Evolutionary conservation across 2,329 filamentous ascomycete genomes (phyloP).

Genomic region (Domatiomyces catenatus): DNA sequence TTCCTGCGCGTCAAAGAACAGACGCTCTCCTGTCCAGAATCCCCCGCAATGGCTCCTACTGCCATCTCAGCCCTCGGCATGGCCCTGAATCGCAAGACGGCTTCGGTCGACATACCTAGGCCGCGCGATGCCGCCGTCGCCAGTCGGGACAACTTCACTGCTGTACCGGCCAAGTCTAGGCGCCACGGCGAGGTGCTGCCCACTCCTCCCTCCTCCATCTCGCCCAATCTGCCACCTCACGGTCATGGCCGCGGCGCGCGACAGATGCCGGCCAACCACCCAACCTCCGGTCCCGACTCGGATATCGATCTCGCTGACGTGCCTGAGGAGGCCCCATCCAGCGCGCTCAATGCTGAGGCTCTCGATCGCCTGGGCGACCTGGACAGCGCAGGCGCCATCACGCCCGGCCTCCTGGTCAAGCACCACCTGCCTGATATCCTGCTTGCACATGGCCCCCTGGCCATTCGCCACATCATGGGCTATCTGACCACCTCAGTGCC

Average conservation of each 20-base stretch:
- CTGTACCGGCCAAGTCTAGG: conserved; percentile 18
- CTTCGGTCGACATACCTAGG: conserved; percentile 35
- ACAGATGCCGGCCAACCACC: conserved; percentile 10
- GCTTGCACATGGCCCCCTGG: conserved; percentile 73
- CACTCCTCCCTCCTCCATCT: conserved; percentile 91
- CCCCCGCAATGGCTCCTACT: conserved; percentile 30
- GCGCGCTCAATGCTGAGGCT: conserved; percentile 29
- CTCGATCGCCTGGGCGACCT: conserved; percentile 37
- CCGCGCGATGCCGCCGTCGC: conserved; percentile 24
- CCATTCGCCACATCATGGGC: conserved; percentile 89
- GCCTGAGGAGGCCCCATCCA: conserved; percentile 34
- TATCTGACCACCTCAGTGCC: conserved; percentile 87
- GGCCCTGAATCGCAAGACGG: conserved; percentile 36
- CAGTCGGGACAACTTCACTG: conserved; percentile 24
- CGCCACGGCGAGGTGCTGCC: conserved; percentile 40
- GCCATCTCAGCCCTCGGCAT: conserved; percentile 32
- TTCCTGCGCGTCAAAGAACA: neutral
- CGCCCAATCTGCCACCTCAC: conserved; percentile 69
- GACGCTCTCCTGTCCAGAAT: neutral
- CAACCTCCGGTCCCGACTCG: conserved; percentile 50
- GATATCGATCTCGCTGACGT: conserved; percentile 72
- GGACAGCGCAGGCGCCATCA: conserved; percentile 71
- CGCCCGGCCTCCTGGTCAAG: conserved; percentile 68
- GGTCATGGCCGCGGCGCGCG: conserved; percentile 52
- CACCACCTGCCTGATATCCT: conserved; percentile 83